Evolutionary conservation across 805 yeast genomes (phyloP), one percentile per base, ranked within the genome.

Genomic region (Candida khao-thaluensis): DNA sequence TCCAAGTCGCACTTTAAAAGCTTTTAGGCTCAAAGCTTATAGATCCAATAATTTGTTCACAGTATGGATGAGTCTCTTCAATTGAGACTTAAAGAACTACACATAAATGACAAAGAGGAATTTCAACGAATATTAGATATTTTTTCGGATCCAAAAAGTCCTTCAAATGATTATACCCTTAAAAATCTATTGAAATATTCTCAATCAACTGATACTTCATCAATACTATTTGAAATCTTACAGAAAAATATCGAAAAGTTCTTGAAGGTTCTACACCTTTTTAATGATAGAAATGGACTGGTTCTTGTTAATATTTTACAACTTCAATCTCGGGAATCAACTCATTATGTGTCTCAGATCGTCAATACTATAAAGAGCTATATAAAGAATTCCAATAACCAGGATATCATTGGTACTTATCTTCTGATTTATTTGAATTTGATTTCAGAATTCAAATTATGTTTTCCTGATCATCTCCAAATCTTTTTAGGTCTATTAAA

Each of bases 401-500:
- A 34, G 15, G 38, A 10, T 15, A 17, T 17, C 12, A 17, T 24
- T 12, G 15, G 29, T 18, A 43, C 37, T 28, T 52, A 45, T 26
- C 38, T 53, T 12, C 40, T 47, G 8, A 37, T 52, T 3, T 62
- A 59, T 27, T 47, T 51, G 17, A 29, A 47, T 3, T 18, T 62
- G 8, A 32, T 53, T 1, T 37, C 60, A 4, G 49, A 51, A 18
- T 60, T 55, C 31, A 41, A 47, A 8, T 22, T 44, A 5, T 31
- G 30, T 16, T 47, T 45, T 34, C 49, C 56, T 12, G 46, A 45
- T 18, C 63, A 61, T 40, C 27, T 58, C 4, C 43, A 46, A 11
- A 25, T 53, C 8, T 45, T 60, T 17, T 45, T 62, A 4, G 22
- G 41, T 2, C 44, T 47, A 10, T 42, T 58, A 18, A 42, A 38